phyloP scores from a whole-genome alignment of 2,329 filamentous ascomycete genomes.

The Sclerotinia glacialis region DNA sequence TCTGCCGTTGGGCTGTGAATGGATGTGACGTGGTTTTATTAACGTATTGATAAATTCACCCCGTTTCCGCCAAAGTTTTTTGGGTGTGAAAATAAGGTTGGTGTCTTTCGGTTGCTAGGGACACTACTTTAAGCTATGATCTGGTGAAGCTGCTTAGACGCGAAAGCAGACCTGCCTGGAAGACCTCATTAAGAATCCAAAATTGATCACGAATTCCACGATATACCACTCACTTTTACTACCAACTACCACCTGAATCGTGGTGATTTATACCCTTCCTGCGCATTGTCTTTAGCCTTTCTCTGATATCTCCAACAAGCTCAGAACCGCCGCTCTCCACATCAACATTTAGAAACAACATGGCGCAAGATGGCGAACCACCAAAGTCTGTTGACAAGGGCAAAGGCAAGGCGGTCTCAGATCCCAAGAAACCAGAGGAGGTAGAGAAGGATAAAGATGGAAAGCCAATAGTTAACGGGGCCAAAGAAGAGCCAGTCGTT shows the following conservation, averaged over 20 bases:
- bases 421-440: slow-evolving; percentile 59
- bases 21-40: neutral
- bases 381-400: slow-evolving; percentile 86
- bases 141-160: slow-evolving; percentile 24
- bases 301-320: slow-evolving; percentile 1
- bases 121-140: slow-evolving; percentile 22
- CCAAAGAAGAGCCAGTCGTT: slow-evolving; percentile 63
- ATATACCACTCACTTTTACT: slow-evolving; percentile 28
- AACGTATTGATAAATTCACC: neutral
- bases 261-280: slow-evolving; percentile 11
- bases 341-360: slow-evolving; percentile 47
- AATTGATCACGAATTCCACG: slow-evolving; percentile 35
- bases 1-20: slow-evolving; percentile 16
- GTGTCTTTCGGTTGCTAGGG: slow-evolving; percentile 17
- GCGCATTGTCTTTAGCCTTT: slow-evolving; percentile 19
- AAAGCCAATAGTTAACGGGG: slow-evolving; percentile 67
- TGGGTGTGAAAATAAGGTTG: slow-evolving; percentile 19
- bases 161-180: slow-evolving; percentile 24
- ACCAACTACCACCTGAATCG: slow-evolving; percentile 17
- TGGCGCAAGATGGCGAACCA: slow-evolving; percentile 93
- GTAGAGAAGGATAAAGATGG: slow-evolving; percentile 65
- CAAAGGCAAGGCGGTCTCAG: slow-evolving; percentile 80
- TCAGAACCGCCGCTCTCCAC: slow-evolving; percentile 19
- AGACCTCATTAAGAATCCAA: slow-evolving; percentile 29
- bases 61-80: too few relatives aligned